Conservation (phyloP, 139 green algal species). For the Chloropicon primus region DNA sequence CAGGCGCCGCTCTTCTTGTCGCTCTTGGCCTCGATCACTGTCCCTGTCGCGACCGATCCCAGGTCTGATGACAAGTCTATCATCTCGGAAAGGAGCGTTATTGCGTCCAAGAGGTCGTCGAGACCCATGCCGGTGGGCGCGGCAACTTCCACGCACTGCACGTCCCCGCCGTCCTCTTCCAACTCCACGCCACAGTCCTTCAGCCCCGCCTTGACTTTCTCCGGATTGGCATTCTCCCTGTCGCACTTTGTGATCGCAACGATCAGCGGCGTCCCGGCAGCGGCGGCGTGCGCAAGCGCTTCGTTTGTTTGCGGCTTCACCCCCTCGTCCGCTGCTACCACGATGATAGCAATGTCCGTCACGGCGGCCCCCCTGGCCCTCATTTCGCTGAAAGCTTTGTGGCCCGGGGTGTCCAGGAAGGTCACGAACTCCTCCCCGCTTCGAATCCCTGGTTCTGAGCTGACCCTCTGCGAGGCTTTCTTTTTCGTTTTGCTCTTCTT, state of each 20-base stretch:
- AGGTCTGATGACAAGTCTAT: slow-evolving; percentile 55
- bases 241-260: slow-evolving; percentile 6
- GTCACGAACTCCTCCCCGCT: slow-evolving; percentile 34
- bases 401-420: slow-evolving; percentile 87
- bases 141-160: slow-evolving; percentile 57
- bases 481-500: slow-evolving; percentile 10
- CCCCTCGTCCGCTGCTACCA: slow-evolving; percentile 78
- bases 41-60: slow-evolving; percentile 33
- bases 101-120: slow-evolving; percentile 61
- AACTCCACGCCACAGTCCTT: slow-evolving; percentile 48
- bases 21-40: slow-evolving; percentile 71
- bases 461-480: not conserved
- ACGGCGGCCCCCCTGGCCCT: slow-evolving; percentile 57
- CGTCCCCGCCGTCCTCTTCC: slow-evolving; percentile 65
- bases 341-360: slow-evolving; percentile 73
- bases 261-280: not conserved
- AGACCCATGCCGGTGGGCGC: slow-evolving; percentile 43
- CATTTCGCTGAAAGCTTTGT: slow-evolving; percentile 84
- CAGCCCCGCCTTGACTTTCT: not conserved
- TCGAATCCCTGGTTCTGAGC: no score
- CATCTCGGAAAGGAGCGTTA: slow-evolving; percentile 72
- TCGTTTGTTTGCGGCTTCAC: slow-evolving; percentile 82
- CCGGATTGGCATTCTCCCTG: slow-evolving; percentile 5
- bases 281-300: slow-evolving; percentile 27
- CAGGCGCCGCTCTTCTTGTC: slow-evolving; percentile 64